phyloP scores from a whole-genome alignment of 176 grass and related monocot genomes.

The Rhipidocladum racemiflorum region DNA sequence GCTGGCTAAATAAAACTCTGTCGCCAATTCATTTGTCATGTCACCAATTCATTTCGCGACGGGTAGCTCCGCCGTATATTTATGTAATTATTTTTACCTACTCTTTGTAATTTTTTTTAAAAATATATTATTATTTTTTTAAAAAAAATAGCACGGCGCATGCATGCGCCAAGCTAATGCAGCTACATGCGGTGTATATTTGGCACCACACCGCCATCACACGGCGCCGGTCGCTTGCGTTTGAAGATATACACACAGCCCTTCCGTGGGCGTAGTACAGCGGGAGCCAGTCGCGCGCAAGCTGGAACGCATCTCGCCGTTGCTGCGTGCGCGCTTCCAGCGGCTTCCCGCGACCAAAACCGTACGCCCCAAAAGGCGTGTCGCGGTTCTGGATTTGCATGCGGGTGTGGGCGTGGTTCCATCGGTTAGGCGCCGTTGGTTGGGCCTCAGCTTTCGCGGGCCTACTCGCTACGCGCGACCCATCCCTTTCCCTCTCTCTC shows the following conservation, averaged over 20 bases:
- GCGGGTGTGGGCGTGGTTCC: background rate
- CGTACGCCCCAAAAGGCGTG: background rate
- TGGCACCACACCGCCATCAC: background rate
- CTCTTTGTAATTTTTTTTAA: no score
- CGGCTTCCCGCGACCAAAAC: background rate
- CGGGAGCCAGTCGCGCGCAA: background rate
- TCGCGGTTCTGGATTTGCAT: background rate
- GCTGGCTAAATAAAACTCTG: no score
- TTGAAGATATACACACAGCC: background rate
- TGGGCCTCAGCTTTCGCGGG: background rate
- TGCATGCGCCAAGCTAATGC: background rate
- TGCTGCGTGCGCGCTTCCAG: background rate
- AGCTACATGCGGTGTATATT: background rate
- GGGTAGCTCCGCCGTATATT: no score
- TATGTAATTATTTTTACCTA: no score
- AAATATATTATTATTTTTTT: no score
- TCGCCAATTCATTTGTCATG: no score
- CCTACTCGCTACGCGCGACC: background rate
- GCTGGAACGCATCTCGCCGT: slow-evolving; percentile 34
- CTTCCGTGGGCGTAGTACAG: background rate
- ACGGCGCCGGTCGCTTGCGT: background rate
- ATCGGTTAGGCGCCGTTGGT: no score
- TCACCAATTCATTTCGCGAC: no score
- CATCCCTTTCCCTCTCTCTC: background rate
- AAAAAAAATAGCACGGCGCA: background rate